phyloP scores from a whole-genome alignment of 106 monocot species.

The Apostasia shenzhenica region DNA sequence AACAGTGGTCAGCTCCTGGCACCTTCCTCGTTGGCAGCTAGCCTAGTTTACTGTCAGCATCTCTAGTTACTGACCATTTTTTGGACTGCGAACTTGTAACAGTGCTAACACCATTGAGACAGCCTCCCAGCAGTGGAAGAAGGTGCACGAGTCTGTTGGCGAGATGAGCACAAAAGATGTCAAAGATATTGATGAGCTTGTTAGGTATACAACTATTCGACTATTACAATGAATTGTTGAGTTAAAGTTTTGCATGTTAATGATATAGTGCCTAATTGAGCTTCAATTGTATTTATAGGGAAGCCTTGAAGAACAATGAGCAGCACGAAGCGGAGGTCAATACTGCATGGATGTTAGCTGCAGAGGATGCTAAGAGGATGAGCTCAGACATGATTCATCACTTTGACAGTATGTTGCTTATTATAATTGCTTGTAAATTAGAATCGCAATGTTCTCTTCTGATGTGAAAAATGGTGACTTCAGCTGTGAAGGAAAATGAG shows the following conservation, averaged over 20 bases:
- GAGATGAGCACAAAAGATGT: constrained; percentile 50
- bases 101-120: constrained; percentile 51
- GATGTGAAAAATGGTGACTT: neutral
- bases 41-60: neutral
- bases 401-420: constrained; percentile 40
- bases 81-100: neutral
- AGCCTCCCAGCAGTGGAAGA: constrained; percentile 69
- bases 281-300: constrained; percentile 21
- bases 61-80: neutral
- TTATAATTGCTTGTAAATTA: neutral
- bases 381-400: constrained; percentile 31
- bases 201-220: constrained; percentile 29
- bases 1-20: constrained; percentile 44
- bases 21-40: neutral
- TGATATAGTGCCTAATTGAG: too few relatives aligned
- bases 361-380: constrained; percentile 31
- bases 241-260: too few relatives aligned
- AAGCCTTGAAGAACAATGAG: constrained; percentile 46
- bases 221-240: too few relatives aligned
- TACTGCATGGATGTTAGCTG: constrained; percentile 34
- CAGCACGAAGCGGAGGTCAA: constrained; percentile 57
- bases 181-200: constrained; percentile 40
- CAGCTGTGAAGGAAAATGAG: constrained; percentile 42
- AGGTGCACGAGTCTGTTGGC: constrained; percentile 30
- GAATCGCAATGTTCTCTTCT: neutral